A percentile compares a stretch with the other conserved stretches of the same genome.
These are phyloP conservation scores for Lenwebbia sp. DNA, from an alignment of 345 rosid genomes.

Conservation along the genomic window DNA sequence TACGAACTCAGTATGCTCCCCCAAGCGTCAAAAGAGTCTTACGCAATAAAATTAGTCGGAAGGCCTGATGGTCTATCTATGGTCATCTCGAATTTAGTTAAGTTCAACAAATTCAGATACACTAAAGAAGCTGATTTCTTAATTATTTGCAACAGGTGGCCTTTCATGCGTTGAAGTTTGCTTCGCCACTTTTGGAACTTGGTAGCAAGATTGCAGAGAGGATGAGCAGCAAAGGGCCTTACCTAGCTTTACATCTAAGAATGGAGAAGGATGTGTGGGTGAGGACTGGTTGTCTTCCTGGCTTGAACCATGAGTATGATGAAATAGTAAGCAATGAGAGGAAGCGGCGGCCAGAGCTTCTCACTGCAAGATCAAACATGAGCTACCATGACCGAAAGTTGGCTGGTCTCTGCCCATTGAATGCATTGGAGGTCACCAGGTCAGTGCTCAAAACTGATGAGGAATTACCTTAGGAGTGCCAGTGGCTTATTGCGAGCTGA, in stretches of 20 bases:
- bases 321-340: slow-evolving; percentile 64
- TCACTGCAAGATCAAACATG: slow-evolving; percentile 81
- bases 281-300: slow-evolving; percentile 93
- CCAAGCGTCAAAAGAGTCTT: background rate
- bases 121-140: background rate
- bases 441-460: slow-evolving; percentile 1
- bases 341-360: slow-evolving; percentile 75
- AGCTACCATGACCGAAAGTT: slow-evolving; percentile 68
- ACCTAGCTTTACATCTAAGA: slow-evolving; percentile 81
- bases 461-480: background rate
- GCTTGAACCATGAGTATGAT: slow-evolving; percentile 58
- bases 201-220: slow-evolving; percentile 76
- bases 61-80: background rate
- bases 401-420: slow-evolving; percentile 89
- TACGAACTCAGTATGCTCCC: background rate
- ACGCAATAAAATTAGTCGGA: background rate
- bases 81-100: background rate
- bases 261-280: slow-evolving; percentile 97
- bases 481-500: background rate
- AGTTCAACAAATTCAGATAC: background rate
- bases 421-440: slow-evolving; percentile 85
- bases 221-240: slow-evolving; percentile 80
- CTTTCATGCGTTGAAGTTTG: slow-evolving; percentile 69
- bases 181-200: slow-evolving; percentile 54
- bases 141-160: slow-evolving; percentile 40